Conservation (phyloP, 2,329 filamentous ascomycete genomes). For the Ceratocystis ficicola region DNA sequence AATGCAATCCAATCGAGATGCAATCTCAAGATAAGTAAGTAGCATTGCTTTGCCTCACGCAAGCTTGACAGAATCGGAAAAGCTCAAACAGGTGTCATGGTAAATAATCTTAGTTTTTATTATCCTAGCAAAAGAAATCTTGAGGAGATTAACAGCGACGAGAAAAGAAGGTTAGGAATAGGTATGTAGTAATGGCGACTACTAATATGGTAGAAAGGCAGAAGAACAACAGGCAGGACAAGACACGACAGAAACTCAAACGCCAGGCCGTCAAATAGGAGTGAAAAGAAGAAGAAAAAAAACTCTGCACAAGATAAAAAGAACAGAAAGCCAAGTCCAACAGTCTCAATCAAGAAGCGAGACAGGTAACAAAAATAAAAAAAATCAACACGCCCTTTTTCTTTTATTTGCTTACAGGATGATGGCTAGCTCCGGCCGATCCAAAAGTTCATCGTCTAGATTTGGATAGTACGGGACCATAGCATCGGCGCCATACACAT, state of each 20-base stretch:
- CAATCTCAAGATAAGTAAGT: neutral
- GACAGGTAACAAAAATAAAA: neutral
- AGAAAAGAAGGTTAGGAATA: neutral
- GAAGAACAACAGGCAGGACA: neutral
- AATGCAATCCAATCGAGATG: neutral
- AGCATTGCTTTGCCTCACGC: neutral
- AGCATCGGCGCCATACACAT: conserved; percentile 82
- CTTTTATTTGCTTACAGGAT: conserved; percentile 47
- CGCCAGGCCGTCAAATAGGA: conserved; percentile 8
- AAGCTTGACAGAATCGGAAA: neutral
- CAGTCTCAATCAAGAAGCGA: neutral
- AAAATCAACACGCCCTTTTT: conserved; percentile 19
- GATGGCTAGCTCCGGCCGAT: conserved; percentile 70
- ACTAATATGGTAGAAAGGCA: conserved; percentile 8
- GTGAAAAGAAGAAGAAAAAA: neutral
- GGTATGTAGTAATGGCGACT: conserved; percentile 1
- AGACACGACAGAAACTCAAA: conserved; percentile 10
- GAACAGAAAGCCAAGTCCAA: neutral
- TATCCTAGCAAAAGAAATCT: neutral
- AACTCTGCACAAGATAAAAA: neutral
- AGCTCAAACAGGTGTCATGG: neutral
- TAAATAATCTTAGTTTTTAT: neutral
- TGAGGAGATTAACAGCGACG: neutral
- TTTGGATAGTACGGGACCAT: conserved; percentile 96
- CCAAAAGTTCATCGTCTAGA: conserved; percentile 65